phyloP scores from a whole-genome alignment of 1,284 basidiomycete genomes.

The Kwoniella shivajii region DNA sequence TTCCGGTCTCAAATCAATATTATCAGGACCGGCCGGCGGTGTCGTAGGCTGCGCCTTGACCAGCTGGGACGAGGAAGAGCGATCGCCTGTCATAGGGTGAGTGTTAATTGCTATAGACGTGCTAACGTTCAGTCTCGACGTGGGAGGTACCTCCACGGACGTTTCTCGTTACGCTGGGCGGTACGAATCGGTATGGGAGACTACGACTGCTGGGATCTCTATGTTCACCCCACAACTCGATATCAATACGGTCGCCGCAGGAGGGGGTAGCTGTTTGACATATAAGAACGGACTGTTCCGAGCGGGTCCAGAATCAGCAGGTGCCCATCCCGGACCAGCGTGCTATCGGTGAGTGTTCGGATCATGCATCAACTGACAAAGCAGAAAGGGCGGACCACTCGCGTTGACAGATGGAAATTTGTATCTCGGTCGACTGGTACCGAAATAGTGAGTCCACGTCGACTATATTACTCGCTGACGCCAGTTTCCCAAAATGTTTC shows the following conservation, averaged over 20 bases:
- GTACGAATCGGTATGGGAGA: slow-evolving; percentile 87
- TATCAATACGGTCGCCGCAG: slow-evolving; percentile 80
- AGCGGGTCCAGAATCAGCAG: slow-evolving; percentile 76
- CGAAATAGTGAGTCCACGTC: slow-evolving; percentile 59
- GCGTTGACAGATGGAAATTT: slow-evolving; percentile 87
- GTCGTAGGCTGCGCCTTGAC: slow-evolving; percentile 45
- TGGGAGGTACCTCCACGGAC: slow-evolving; percentile 87
- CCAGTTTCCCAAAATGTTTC: slow-evolving; percentile 78
- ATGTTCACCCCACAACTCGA: slow-evolving; percentile 86
- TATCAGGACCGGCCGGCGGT: slow-evolving; percentile 55
- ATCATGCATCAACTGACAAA: slow-evolving; percentile 2
- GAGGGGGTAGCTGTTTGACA: slow-evolving; percentile 78
- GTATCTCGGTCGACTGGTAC: slow-evolving; percentile 77
- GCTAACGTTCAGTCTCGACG: slow-evolving; percentile 56
- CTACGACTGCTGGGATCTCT: slow-evolving; percentile 84
- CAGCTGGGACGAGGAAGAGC: slow-evolving; percentile 32
- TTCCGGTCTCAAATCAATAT: slow-evolving; percentile 82
- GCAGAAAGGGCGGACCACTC: slow-evolving; percentile 77
- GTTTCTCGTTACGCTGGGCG: slow-evolving; percentile 83
- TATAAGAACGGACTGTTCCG: slow-evolving; percentile 79
- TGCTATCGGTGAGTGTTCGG: slow-evolving; percentile 65
- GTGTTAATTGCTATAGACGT: background rate
- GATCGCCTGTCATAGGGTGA: slow-evolving; percentile 37
- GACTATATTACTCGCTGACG: background rate
- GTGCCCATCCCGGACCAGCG: slow-evolving; percentile 79